Evolutionary conservation across 768 basidiomycete species (phyloP), one percentile per base, ranked within the genome.

Genomic region (Rhizopogon vesiculosus): DNA sequence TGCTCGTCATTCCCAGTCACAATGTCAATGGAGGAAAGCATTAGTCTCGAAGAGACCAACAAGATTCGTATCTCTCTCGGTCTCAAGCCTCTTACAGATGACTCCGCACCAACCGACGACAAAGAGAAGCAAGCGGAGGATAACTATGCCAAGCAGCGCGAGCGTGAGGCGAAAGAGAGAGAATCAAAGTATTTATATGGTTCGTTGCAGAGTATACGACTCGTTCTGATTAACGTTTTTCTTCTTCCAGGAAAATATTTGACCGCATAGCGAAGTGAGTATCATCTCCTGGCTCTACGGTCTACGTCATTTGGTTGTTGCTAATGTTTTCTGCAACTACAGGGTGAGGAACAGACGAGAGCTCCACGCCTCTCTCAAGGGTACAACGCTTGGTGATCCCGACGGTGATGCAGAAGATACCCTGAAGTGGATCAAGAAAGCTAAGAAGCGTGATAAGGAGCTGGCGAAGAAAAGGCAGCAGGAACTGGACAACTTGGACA

Each of bases 271-370:
- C 89, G 74, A 94, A 93, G 92, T 94, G 75, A 91, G 91, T 89
- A 70, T 38, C n/a, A 71, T 65, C 53, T 53, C 16, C 9, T 29
- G 13, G 45, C 10, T 42, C 22, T 16, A 28, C 9, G 15, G 25
- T 40, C 54, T 45, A 56, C 4, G 25, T 25, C 25, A 25, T 4
- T 25, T 25, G 25, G 25, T 25, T 25, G 25, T 58, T 64, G 71
- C 80, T 80, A 73, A 81, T 73, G 63, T 68, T 45, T 54, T 15
- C 69, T 68, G 69, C 73, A 78, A 66, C 72, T 77, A 61, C 75
- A 93, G 90, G 85, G 89, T 94, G 74, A 88, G 89, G 76, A 98
- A 98, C 78, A 84, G 87, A 72, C 85, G 85, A 65, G 96, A 97
- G 72, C 86, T 98, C 67, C 86, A 91, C 76, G 80, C 91, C 63